Evolutionary conservation across 2,329 filamentous ascomycete species (phyloP), one percentile per base, ranked within the genome.

Genomic region (Thielaviopsis populi): DNA sequence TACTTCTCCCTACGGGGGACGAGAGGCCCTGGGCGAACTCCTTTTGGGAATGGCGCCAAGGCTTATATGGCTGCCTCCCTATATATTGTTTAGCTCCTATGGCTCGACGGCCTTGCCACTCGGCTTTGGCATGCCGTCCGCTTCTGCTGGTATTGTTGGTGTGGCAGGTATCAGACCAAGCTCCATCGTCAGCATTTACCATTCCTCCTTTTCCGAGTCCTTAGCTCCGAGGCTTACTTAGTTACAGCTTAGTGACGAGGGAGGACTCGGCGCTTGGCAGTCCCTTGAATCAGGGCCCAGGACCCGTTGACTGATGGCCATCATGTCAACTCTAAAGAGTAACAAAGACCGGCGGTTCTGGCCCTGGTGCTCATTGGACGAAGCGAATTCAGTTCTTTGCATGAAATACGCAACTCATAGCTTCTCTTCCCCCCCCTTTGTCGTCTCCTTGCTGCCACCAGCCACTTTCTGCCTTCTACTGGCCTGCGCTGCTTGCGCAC

Each of bases 21-120:
- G 1, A 24, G 50, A 17, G 13, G 15, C 15, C 50, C 50, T 56
- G 27, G 10, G 11, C 27, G 13, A 15, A 27, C 50, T 56, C 17
- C 17, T 56, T 56, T 33, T 56, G 50, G 27, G 30, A 56, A 56
- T 56, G 27, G 50, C 15, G 30, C 10, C 30, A n/a, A 33, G 50
- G 27, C 50, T 56, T 56, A n/a, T 56, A n/a, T 33, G 50, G 24
- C 30, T 7, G 50, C 27, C 50, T 56, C 50, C 27, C 24, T 56
- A 56, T 56, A 7, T 17, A 56, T 56, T 56, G 50, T 56, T 56
- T 37, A 56, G 27, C 50, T 56, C 50, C 50, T 56, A n/a, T 8
- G 33, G 11, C 50, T 22, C 50, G 6, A 4, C 50, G 33, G 27
- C 24, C n/a, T 56, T 27, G 27, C 50, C 24, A 56, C 27, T 19